Evolutionary conservation across 345 rosid genomes (phyloP).

Genomic region (Microthlaspi erraticum): DNA sequence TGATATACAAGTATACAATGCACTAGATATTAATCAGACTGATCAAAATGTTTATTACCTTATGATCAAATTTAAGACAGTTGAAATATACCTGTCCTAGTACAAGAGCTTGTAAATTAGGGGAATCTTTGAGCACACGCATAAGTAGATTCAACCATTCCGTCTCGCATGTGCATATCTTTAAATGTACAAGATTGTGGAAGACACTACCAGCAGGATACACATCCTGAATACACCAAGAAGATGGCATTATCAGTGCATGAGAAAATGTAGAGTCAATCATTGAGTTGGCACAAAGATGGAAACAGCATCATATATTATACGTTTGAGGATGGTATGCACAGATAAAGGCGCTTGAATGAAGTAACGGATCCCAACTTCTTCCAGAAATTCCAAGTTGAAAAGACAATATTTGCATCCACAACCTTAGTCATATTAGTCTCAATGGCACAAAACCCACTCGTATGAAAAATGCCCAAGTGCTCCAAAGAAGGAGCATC

Average conservation of each 20-base stretch:
- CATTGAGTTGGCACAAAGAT: background rate
- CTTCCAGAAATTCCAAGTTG: background rate
- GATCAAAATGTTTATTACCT: background rate
- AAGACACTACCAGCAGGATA: slow-evolving; percentile 33
- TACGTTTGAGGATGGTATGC: slow-evolving; percentile 17
- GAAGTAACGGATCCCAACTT: slow-evolving; percentile 7
- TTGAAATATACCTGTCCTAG: slow-evolving; percentile 6
- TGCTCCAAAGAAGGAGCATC: slow-evolving; percentile 29
- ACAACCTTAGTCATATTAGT: background rate
- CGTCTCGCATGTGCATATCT: slow-evolving; percentile 25
- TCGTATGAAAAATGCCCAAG: background rate
- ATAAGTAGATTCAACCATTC: slow-evolving; percentile 25
- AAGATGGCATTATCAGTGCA: background rate
- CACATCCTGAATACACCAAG: slow-evolving; percentile 14
- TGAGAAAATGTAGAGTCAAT: background rate
- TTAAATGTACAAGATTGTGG: slow-evolving; percentile 14
- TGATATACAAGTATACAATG: background rate
- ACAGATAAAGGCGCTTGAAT: background rate
- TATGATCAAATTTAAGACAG: background rate
- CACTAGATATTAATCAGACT: background rate
- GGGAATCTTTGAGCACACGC: slow-evolving; percentile 17
- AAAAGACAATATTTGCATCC: background rate
- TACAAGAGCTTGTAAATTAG: slow-evolving; percentile 13
- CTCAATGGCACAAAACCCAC: slow-evolving; percentile 4
- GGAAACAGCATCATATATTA: background rate